Percentiles rank a stretch among this genome's conserved stretches.
Evolutionary conservation across 345 rosid genomes (phyloP).

Genomic region (Aegle marmelos): DNA sequence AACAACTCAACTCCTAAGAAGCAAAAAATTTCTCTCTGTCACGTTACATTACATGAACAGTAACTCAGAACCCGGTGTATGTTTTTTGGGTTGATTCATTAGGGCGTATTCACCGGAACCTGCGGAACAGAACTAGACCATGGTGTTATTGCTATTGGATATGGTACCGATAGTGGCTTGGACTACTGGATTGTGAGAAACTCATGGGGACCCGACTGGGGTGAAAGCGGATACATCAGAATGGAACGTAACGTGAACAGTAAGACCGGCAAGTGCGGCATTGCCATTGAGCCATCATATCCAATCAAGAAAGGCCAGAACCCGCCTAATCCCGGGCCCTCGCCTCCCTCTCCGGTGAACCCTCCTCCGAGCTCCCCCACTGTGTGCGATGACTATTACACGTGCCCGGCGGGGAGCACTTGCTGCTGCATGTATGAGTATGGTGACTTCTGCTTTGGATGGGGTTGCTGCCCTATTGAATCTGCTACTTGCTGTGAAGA

Average conservation of each 20-base stretch:
- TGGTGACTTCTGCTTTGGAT: conserved; percentile 55
- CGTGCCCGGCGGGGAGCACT: conserved; percentile 61
- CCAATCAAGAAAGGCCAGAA: conserved; percentile 65
- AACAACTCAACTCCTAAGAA: background rate
- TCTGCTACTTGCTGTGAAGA: conserved; percentile 87
- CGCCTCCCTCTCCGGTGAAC: conserved; percentile 56
- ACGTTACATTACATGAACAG: background rate
- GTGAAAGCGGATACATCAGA: conserved; percentile 72
- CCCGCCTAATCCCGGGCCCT: conserved; percentile 73
- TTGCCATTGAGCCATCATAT: conserved; percentile 70
- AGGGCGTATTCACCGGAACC: conserved; percentile 58
- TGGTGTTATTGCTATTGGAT: conserved; percentile 62
- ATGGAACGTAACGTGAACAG: conserved; percentile 50
- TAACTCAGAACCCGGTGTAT: background rate
- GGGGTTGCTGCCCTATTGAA: conserved; percentile 91
- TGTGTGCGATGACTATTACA: conserved; percentile 55
- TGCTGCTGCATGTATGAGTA: conserved; percentile 70
- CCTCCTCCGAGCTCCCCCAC: conserved; percentile 34
- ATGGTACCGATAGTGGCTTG: conserved; percentile 47
- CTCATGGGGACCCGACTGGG: conserved; percentile 89
- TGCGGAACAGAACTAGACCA: conserved; percentile 63
- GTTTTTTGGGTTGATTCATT: background rate
- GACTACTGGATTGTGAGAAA: conserved; percentile 67
- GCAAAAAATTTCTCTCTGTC: background rate
- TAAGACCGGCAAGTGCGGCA: conserved; percentile 70